phyloP scores from a whole-genome alignment of 2,329 filamentous ascomycete genomes.

The Sarocladiaceae sp. region DNA sequence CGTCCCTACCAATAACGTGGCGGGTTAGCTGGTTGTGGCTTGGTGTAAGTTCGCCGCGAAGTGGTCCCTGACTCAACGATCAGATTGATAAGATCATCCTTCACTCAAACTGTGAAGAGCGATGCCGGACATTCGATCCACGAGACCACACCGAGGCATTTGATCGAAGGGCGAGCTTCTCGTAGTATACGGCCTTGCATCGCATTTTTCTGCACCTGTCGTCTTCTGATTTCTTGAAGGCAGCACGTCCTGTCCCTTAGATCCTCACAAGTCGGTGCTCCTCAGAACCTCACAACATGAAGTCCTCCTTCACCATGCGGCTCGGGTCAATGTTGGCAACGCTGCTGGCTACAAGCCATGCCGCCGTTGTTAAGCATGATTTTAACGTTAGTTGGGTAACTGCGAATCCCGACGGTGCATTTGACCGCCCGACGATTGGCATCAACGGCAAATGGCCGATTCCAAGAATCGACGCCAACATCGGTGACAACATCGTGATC shows the following conservation, averaged over 20 bases:
- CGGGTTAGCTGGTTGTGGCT: background rate
- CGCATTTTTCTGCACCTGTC: too few species aligned
- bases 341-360: constrained; percentile 9
- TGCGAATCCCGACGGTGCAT: constrained; percentile 66
- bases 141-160: background rate
- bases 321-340: background rate
- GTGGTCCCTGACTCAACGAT: constrained; percentile 8
- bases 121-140: background rate
- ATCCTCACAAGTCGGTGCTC: background rate
- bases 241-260: background rate
- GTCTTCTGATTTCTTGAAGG: too few species aligned
- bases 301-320: background rate
- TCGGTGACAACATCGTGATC: constrained; percentile 58
- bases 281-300: background rate
- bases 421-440: constrained; percentile 64
- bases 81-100: constrained; percentile 9
- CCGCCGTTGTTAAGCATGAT: constrained; percentile 52
- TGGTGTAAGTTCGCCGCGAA: background rate
- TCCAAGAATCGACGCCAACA: constrained; percentile 57
- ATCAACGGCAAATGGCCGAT: constrained; percentile 76
- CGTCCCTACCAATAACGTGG: background rate
- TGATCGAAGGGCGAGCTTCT: background rate
- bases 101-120: background rate
- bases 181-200: background rate
- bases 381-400: constrained; percentile 70